Conservation (phyloP, 2,329 filamentous ascomycete genomes). For the Aureobasidium melanogenum region DNA sequence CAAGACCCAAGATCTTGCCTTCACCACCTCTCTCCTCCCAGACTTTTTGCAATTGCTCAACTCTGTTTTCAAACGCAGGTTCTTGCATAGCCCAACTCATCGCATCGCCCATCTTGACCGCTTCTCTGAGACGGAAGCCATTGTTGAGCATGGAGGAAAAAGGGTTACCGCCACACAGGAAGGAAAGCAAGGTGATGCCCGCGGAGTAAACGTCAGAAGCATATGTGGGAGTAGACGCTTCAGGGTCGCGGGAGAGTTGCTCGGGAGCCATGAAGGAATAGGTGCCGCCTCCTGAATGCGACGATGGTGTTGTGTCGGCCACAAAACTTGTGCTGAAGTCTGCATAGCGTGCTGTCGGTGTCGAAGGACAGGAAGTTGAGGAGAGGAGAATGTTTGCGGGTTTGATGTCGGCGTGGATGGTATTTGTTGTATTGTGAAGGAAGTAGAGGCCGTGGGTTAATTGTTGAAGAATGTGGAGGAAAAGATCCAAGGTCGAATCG, state of each 20-base stretch:
- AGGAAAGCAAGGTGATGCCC: conserved; percentile 35
- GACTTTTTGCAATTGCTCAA: conserved; percentile 26
- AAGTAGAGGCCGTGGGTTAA: conserved; percentile 35
- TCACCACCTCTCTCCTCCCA: conserved; percentile 14
- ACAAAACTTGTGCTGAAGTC: conserved; percentile 36
- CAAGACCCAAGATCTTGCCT: conserved; percentile 27
- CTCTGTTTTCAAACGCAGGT: conserved; percentile 22
- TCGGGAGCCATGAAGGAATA: conserved; percentile 36
- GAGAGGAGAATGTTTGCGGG: conserved; percentile 37
- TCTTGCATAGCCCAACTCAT: conserved; percentile 32
- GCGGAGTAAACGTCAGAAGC: conserved; percentile 37
- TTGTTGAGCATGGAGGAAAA: conserved; percentile 33
- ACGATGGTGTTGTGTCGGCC: conserved; percentile 32
- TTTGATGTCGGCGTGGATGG: conserved; percentile 40
- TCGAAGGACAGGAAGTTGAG: conserved; percentile 16
- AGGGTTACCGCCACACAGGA: conserved; percentile 33
- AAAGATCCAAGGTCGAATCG: conserved; percentile 18
- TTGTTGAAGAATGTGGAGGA: conserved; percentile 31
- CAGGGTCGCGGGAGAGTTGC: conserved; percentile 23
- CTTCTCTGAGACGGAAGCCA: conserved; percentile 34
- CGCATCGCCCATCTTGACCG: conserved; percentile 35
- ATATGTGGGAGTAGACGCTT: conserved; percentile 23
- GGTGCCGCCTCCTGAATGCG: conserved; percentile 25
- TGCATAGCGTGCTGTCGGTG: conserved; percentile 27
- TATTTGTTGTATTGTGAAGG: conserved; percentile 28